Evolutionary conservation across 805 yeast species (phyloP), one percentile per base, ranked within the genome.

Genomic region (Torulaspora gathmanii): DNA sequence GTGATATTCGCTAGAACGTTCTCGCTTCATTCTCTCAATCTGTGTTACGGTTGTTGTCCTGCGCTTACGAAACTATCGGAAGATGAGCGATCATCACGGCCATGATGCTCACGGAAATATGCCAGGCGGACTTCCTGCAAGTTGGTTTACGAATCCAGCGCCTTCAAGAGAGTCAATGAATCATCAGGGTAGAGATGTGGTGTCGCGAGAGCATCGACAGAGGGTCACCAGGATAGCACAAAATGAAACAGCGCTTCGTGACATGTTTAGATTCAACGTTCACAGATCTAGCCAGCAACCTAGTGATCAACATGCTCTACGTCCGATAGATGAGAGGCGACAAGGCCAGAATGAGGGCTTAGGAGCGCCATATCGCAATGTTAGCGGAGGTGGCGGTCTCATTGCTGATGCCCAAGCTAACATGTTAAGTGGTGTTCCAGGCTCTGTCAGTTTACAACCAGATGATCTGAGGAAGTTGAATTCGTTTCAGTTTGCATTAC

Each of bases 401-500:
- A 19, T 41, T 20, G 37, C 45, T 10, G 51, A 46, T n/a, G 40
- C 47, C 4, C 49, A 46, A 16, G 42, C 44, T 13, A 44, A 40
- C 29, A 50, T 53, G 52, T 37, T 49, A 12, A 49, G 41, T 30
- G 53, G 40, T 12, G 49, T 44, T 2, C 46, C 46, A 3, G 51
- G 47, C 8, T 37, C 49, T 8, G 29, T 45, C 7, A 39, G 44
- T 29, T 23, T 53, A 27, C 43, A 43, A 13, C 45, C 44, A 19
- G 52, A 49, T 6, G 64, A 56, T 37, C 22, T 51, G 19, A 47
- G 39, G 8, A 50, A 55, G 26, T 45, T 63, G 13, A 47, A 49
- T 26, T 33, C 37, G n/a, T 63, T 63, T 36, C 60, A 61, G 44
- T 41, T 49, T 3, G 42, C 50, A 12, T 46, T 60, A 33, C 57